Conservation (phyloP, 1,284 basidiomycete species). For the Rhodotorula sp. region DNA sequence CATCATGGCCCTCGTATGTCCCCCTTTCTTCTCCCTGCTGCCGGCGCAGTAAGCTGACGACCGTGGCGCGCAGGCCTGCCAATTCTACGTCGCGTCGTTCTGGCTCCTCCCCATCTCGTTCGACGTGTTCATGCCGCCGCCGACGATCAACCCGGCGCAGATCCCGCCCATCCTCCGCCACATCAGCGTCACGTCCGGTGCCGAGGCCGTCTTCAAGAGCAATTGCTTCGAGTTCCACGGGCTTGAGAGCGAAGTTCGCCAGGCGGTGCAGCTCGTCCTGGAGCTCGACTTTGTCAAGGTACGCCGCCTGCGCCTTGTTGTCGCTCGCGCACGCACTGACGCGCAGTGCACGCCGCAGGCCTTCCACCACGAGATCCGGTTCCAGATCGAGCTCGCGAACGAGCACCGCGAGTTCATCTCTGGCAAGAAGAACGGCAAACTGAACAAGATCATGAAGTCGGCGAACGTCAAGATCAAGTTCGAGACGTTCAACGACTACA, state of each 20-base stretch:
- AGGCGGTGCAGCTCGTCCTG: constrained; percentile 80
- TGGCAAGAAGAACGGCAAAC: constrained; percentile 97
- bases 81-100: constrained; percentile 92
- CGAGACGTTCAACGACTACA: constrained; percentile 98
- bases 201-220: constrained; percentile 94
- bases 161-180: constrained; percentile 83
- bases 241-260: constrained; percentile 86
- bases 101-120: constrained; percentile 93
- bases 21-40: background rate
- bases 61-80: constrained; percentile 68
- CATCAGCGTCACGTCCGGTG: constrained; percentile 81
- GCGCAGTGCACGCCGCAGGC: constrained; percentile 55
- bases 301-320: constrained; percentile 17
- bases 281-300: constrained; percentile 91
- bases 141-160: constrained; percentile 76
- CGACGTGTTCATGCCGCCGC: constrained; percentile 82
- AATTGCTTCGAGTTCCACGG: constrained; percentile 98
- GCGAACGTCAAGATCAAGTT: constrained; percentile 98
- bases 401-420: constrained; percentile 98
- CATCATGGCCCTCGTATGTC: constrained; percentile 87
- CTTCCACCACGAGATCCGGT: constrained; percentile 96
- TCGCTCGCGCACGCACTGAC: background rate
- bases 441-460: constrained; percentile 97
- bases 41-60: constrained; percentile 11
- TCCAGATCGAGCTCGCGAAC: constrained; percentile 97